phyloP scores from a whole-genome alignment of 139 green algal species.

The Haematococcus sp. region DNA sequence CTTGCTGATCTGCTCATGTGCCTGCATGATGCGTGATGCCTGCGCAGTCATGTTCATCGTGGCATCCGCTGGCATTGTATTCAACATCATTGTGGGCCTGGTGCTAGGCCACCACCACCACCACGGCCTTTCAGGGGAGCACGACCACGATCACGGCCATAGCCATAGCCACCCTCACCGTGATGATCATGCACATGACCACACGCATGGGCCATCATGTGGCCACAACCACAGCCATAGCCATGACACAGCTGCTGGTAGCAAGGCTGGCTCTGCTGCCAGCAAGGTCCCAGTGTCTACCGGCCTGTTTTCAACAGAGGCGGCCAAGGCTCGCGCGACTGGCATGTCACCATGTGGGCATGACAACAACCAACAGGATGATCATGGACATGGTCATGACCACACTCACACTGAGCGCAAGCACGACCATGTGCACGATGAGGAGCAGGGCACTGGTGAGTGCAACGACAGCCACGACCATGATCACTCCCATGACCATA shows the following conservation, averaged over 20 bases:
- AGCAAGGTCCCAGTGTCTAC: no score
- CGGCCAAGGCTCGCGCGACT: no score
- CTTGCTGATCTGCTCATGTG: no score
- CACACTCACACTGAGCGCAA: background rate
- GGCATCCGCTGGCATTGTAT: slow-evolving; percentile 65
- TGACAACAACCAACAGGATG: slow-evolving; percentile 16
- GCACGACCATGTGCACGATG: slow-evolving; percentile 20
- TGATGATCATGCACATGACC: slow-evolving; percentile 4
- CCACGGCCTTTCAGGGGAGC: slow-evolving; percentile 23
- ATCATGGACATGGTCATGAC: slow-evolving; percentile 8
- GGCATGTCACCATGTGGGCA: background rate
- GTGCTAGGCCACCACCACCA: slow-evolving; percentile 61
- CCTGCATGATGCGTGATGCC: no score
- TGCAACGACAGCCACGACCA: slow-evolving; percentile 26
- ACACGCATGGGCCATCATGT: background rate
- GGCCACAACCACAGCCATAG: background rate
- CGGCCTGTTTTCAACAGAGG: no score
- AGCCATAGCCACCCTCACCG: slow-evolving; percentile 24
- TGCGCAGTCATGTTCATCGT: slow-evolving; percentile 89
- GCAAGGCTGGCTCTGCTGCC: no score
- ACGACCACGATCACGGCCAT: slow-evolving; percentile 46
- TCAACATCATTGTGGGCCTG: slow-evolving; percentile 75
- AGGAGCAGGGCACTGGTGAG: background rate
- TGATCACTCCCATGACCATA: slow-evolving; percentile 15
- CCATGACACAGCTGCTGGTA: background rate